A percentile compares a stretch with the other conserved stretches of the same genome.
phyloP scores from a whole-genome alignment of 2,329 filamentous ascomycete genomes.

The Xenosphaeropsis pyriputrescens region DNA sequence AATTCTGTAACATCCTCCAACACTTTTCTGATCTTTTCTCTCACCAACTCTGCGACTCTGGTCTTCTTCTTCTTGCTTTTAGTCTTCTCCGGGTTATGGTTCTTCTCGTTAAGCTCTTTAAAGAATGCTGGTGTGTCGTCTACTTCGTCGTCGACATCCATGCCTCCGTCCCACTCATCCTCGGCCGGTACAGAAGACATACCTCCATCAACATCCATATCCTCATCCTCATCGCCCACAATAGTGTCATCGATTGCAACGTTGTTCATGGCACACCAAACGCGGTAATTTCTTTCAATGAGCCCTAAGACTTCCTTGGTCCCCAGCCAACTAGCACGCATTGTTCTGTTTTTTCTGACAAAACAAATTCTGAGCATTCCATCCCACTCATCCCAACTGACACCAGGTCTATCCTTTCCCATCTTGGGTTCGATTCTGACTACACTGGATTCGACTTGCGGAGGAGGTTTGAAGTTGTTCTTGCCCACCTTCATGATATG shows the following conservation, averaged over 20 bases:
- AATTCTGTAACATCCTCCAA: constrained; percentile 68
- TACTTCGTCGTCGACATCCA: constrained; percentile 35
- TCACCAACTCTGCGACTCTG: constrained; percentile 67
- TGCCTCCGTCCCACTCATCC: constrained; percentile 33
- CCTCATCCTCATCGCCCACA: constrained; percentile 24
- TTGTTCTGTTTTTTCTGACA: constrained; percentile 78
- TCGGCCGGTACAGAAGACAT: constrained; percentile 26
- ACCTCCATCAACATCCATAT: constrained; percentile 30
- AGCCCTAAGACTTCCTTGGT: constrained; percentile 69
- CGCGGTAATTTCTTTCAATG: constrained; percentile 77
- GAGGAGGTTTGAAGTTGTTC: constrained; percentile 94
- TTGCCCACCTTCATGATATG: constrained; percentile 85
- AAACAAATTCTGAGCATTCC: constrained; percentile 74
- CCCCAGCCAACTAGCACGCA: constrained; percentile 68
- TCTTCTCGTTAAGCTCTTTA: constrained; percentile 37
- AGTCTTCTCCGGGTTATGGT: constrained; percentile 33
- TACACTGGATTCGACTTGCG: constrained; percentile 81
- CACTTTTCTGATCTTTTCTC: constrained; percentile 74
- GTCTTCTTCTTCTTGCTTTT: constrained; percentile 64
- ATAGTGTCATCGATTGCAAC: constrained; percentile 59
- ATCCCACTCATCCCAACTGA: constrained; percentile 92
- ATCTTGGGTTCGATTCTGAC: constrained; percentile 81
- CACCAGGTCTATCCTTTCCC: constrained; percentile 62
- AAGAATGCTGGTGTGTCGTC: constrained; percentile 78
- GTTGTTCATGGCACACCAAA: constrained; percentile 80